Conservation (phyloP, 495 filamentous ascomycete species). For the Aspergillus bertholletiae region DNA sequence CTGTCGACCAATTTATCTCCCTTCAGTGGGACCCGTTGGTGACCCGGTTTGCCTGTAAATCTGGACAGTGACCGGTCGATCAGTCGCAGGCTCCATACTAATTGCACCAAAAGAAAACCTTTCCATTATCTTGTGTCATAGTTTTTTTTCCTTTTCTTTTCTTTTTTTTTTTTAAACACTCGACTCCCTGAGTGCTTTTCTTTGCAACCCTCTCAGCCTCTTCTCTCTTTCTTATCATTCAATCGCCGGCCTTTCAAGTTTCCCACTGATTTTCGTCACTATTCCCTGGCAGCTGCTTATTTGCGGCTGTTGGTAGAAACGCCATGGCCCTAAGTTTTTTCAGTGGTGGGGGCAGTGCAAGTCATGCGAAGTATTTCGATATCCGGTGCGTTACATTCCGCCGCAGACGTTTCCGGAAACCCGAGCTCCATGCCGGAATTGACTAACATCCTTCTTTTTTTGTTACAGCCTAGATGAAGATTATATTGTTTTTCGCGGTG, state of each 20-base stretch:
- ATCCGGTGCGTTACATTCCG: conserved; percentile 43
- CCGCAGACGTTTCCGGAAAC: conserved; percentile 8
- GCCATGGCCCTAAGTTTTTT: conserved; percentile 52
- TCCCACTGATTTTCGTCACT: background rate
- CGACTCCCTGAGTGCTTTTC: background rate
- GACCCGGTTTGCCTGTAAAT: conserved; percentile 15
- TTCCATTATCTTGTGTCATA: conserved; percentile 17
- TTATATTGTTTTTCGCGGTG: conserved; percentile 74
- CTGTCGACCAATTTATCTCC: conserved; percentile 4
- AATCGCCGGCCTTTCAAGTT: conserved; percentile 1
- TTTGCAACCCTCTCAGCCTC: conserved; percentile 4
- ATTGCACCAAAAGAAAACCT: background rate
- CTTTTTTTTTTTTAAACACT: background rate
- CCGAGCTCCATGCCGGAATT: conserved; percentile 8
- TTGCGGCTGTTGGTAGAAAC: conserved; percentile 19
- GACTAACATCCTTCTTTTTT: conserved; percentile 6
- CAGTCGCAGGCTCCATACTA: conserved; percentile 11
- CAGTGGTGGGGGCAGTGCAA: conserved; percentile 42
- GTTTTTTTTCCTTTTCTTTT: conserved; percentile 8
- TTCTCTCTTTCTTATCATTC: conserved; percentile 1
- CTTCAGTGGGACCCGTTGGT: conserved; percentile 17
- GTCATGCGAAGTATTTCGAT: conserved; percentile 53
- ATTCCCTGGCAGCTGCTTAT: conserved; percentile 16
- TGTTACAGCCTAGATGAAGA: conserved; percentile 68
- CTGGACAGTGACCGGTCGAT: conserved; percentile 17